Base-by-base conservation (phyloP, 352 stramenopile genomes). In the Hyaloperonospora brassicae region DNA sequence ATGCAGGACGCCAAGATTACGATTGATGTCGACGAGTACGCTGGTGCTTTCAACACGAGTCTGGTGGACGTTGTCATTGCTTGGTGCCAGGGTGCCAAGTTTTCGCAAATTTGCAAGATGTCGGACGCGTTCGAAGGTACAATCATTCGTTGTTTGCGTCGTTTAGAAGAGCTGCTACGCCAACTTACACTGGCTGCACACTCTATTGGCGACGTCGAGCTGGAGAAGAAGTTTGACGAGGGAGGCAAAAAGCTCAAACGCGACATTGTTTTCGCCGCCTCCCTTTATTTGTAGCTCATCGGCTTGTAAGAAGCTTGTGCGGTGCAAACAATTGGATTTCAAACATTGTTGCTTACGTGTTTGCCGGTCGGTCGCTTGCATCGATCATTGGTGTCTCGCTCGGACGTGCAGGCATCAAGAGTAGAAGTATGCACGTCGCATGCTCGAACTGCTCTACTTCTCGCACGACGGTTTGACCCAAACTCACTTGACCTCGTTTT, bases 211-310 rank as follows among this genome's bases (percentile, higher is more conserved):
- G 97, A 99, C 65, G 73, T 95, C 22, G 93, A 97, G 59, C 79
- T 99, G 2, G 85, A 98, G 74, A 86, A 93, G 44, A 99, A 98
- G 72, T 99, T 99, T 59, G 90, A 97, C 31, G 92, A 97, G 56
- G 95, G 93, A 41, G 86, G 91, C 61, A 95, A 98, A 64, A 93
- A 98, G 53, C 94, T 99, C 63, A 98, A 98, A 73, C 89, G 97
- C 49, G 97, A 99, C 64, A 99, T 99, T 72, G 96, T 99, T 11
- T 99, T 99, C 86, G 96, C 88, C n/a, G 96, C 91, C 46, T 98
- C 94, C 36, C 76, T 99, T 27, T 99, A 99, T 64, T 67, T 99
- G 53, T 99, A 68, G 63, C 42, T 55, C 52, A 48, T 31, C 22
- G 48, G 39, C 46, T 22, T 13, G 50, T 40, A 53, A 5, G 25